Base-by-base conservation (phyloP, 2,329 filamentous ascomycete species). In the Epichloe bromicola region DNA sequence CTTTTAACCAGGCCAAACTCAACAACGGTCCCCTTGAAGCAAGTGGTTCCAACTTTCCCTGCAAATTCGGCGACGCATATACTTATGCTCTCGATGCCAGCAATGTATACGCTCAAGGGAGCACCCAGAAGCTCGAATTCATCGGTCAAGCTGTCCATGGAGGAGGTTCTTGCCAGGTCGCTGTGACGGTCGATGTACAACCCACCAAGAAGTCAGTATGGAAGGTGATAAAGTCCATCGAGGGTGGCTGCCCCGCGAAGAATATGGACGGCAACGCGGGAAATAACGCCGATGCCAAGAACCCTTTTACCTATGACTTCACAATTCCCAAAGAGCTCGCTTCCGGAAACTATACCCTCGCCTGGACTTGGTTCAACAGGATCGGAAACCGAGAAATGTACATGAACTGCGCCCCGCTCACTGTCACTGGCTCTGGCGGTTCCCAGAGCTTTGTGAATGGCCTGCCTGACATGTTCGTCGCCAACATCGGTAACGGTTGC, bases 361-460 rank as follows among this genome's bases (percentile, higher is more conserved):
- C 88, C 0, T 97, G 90, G 89, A 88, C 88, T 1, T 97, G 93
- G 93, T 81, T 95, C 68, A 97, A 97, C 73, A 85, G 85, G 53
- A 62, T 95, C 10, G 93, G 93, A 3, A 95, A 95, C 71, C 83
- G 90, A 1, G 93, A 97, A 65, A 88, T 95, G 76, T 96, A 97
- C 75, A 95, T 95, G 89, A 94, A 95, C 76, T 98, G 91, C 59
- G 88, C 85, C 0, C 80, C 87, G 0, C 67, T 95, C 46, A 76
- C 74, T 0, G 74, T 97, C 23, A 79, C 78, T 0, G 78, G 78
- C 8, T 57, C 55, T 0, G 69, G 67, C 0, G 77, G 77, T 49
- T 65, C 67, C 42, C 60, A 79, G 51, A 66, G 72, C 2, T 78
- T 78, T 56, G 77, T 83, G 55, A 63, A 78, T 39, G 65, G 69